A percentile compares a stretch with the other conserved stretches of the same genome.
These are phyloP conservation scores for Austroboletus eburneus DNA, from an alignment of 768 basidiomycete species.

Conservation along the genomic window DNA sequence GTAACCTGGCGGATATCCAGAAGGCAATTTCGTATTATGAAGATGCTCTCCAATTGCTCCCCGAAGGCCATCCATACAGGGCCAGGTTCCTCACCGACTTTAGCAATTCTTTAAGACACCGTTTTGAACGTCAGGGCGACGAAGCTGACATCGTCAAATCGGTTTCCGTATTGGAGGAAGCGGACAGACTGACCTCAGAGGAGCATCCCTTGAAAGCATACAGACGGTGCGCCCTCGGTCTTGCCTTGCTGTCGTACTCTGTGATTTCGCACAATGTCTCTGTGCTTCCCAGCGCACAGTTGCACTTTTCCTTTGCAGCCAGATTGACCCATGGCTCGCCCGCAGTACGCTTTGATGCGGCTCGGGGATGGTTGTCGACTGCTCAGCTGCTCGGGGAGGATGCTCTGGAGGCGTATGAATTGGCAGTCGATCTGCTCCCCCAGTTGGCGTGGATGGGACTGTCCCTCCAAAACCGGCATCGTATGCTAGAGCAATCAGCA, in stretches of 20 bases:
- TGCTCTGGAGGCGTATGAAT: conserved; percentile 11
- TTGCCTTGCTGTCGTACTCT: not conserved
- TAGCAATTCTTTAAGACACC: not conserved
- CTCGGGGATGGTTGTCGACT: not conserved
- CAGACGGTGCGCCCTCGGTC: not conserved
- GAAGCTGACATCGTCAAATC: conserved; percentile 6
- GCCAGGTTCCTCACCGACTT: not conserved
- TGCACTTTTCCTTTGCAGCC: not conserved
- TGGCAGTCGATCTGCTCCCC: conserved; percentile 17
- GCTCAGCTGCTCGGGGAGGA: not conserved
- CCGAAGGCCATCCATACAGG: not conserved
- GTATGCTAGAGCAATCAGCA: conserved; percentile 4
- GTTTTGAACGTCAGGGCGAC: conserved; percentile 4
- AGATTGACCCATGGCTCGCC: not conserved
- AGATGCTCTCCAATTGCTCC: conserved; percentile 3
- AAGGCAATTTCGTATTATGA: conserved; percentile 1
- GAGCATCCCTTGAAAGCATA: conserved; percentile 1
- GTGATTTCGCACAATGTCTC: not conserved
- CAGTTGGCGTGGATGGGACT: conserved; percentile 1
- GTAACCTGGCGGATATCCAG: not conserved
- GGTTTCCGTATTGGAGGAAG: conserved; percentile 1
- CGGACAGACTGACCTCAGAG: conserved; percentile 5
- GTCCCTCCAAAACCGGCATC: conserved; percentile 14
- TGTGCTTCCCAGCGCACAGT: not conserved
- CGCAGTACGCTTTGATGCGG: not conserved